These are phyloP conservation scores for Ceratobasidium sp. DNA, from an alignment of 1,284 basidiomycete species.

Conservation along the genomic window DNA sequence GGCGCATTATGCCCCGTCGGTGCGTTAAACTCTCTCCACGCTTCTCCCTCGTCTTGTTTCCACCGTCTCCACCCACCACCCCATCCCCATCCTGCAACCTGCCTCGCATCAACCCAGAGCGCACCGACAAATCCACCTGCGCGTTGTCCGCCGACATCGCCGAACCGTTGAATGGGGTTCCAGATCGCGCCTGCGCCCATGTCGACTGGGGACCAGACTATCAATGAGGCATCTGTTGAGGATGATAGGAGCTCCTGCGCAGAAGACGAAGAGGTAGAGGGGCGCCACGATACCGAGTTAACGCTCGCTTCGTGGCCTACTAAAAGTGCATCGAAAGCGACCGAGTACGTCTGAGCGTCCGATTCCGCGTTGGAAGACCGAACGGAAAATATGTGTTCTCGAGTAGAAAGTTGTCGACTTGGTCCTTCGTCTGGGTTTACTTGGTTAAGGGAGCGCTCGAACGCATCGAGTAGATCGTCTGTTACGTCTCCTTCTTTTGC, in stretches of 20 bases:
- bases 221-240: constrained; percentile 91
- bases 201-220: constrained; percentile 85
- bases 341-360: constrained; percentile 72
- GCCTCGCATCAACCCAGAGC: constrained; percentile 71
- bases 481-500: no score
- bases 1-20: constrained; percentile 82
- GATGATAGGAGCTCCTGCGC: constrained; percentile 78
- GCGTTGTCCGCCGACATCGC: constrained; percentile 88
- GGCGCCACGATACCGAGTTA: constrained; percentile 86
- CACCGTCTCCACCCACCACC: constrained; percentile 91
- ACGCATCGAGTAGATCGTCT: constrained; percentile 85
- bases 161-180: constrained; percentile 90
- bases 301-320: constrained; percentile 92
- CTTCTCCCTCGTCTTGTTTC: constrained; percentile 55
- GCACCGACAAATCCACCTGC: constrained; percentile 91
- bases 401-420: constrained; percentile 83
- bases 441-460: constrained; percentile 81
- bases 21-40: constrained; percentile 81
- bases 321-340: constrained; percentile 90
- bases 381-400: constrained; percentile 78
- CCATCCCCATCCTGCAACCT: constrained; percentile 89
- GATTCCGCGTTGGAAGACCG: constrained; percentile 66
- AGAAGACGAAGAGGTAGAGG: constrained; percentile 51
- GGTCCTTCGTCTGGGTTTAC: constrained; percentile 74
- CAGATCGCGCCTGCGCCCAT: constrained; percentile 74